Conservation (phyloP, 352 stramenopile species). For the Phytophthora citricola region DNA sequence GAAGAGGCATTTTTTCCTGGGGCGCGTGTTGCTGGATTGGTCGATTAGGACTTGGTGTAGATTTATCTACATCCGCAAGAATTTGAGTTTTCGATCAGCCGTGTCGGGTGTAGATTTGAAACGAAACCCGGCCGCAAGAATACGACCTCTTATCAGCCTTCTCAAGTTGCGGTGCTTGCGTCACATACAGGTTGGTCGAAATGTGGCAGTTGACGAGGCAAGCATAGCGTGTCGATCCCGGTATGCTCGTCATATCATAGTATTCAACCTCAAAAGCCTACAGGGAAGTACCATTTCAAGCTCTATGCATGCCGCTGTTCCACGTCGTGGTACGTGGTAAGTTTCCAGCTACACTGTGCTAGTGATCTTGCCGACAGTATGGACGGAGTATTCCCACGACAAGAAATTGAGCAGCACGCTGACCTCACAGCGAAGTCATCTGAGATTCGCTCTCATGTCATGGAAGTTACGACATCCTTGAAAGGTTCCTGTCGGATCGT, state of each 20-base stretch:
- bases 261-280: slow-evolving; percentile 39
- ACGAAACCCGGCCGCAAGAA: not conserved
- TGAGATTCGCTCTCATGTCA: slow-evolving; percentile 25
- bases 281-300: slow-evolving; percentile 45
- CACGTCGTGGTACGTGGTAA: slow-evolving; percentile 33
- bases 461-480: slow-evolving; percentile 27
- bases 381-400: slow-evolving; percentile 11
- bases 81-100: not conserved
- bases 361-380: slow-evolving; percentile 28
- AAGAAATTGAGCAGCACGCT: not conserved
- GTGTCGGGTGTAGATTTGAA: not conserved
- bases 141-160: slow-evolving; percentile 24
- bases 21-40: not conserved
- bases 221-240: slow-evolving; percentile 35
- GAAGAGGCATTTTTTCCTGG: slow-evolving; percentile 22
- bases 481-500: slow-evolving; percentile 2
- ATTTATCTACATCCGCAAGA: slow-evolving; percentile 20
- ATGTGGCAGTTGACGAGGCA: slow-evolving; percentile 36
- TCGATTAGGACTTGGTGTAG: slow-evolving; percentile 26
- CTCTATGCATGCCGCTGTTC: slow-evolving; percentile 37
- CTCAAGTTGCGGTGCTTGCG: slow-evolving; percentile 20
- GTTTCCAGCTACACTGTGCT: slow-evolving; percentile 33
- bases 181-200: slow-evolving; percentile 29
- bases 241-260: slow-evolving; percentile 34
- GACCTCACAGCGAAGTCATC: slow-evolving; percentile 7